These are phyloP conservation scores for Neurospora sp. DNA, from an alignment of 2,329 filamentous ascomycete genomes.

Conservation along the genomic window DNA sequence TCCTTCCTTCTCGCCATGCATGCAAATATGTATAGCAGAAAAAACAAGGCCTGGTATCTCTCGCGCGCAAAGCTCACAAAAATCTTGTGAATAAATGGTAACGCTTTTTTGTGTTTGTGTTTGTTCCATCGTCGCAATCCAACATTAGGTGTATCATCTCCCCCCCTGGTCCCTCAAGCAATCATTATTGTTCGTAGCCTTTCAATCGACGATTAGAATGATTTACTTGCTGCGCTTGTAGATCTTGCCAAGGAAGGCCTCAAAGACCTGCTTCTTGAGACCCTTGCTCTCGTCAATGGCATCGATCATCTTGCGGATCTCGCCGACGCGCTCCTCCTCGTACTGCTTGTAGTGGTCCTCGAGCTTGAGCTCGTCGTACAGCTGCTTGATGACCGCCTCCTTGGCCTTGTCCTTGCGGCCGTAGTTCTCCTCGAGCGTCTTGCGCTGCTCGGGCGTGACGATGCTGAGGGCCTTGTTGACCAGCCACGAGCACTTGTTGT, in stretches of 20 bases:
- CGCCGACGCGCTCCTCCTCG: conserved; percentile 77
- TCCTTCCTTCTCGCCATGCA: not conserved
- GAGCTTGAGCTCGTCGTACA: conserved; percentile 79
- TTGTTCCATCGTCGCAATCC: not conserved
- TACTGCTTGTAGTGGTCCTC: conserved; percentile 78
- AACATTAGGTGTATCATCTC: not conserved
- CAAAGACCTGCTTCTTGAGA: conserved; percentile 82
- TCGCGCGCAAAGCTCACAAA: not conserved
- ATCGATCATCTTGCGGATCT: conserved; percentile 66
- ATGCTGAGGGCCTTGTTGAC: conserved; percentile 86
- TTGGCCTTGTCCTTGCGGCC: conserved; percentile 78
- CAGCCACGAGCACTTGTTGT: conserved; percentile 99
- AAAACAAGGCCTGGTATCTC: not conserved
- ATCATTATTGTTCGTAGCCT: not conserved
- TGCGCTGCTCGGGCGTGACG: conserved; percentile 74
- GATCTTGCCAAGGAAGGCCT: conserved; percentile 88
- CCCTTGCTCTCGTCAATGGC: conserved; percentile 78
- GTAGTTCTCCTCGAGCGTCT: conserved; percentile 85
- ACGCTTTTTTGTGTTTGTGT: not conserved
- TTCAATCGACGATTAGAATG: too few relatives aligned
- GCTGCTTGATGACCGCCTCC: conserved; percentile 78
- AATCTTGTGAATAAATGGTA: not conserved
- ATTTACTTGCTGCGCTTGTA: conserved; percentile 92
- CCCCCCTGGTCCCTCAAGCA: not conserved
- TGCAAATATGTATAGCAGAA: not conserved